Percentiles rank a stretch among this genome's conserved stretches.
phyloP scores from a whole-genome alignment of 495 filamentous ascomycete genomes.

The Penicillium canariense region DNA sequence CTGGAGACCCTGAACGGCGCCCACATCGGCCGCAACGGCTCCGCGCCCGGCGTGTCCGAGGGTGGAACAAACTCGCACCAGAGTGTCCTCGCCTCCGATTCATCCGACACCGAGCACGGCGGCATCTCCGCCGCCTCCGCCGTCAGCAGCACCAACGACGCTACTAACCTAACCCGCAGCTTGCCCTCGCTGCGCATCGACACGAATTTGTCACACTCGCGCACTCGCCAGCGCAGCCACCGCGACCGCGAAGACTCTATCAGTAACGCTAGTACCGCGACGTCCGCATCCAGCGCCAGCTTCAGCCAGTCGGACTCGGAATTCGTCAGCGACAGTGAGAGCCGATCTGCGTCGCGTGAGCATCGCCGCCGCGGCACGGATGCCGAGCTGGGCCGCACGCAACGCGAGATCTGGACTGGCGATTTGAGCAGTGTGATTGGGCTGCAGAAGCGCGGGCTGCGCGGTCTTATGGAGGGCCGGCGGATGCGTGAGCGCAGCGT shows the following conservation, averaged over 20 bases:
- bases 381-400: slow-evolving; percentile 20
- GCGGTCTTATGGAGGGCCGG: slow-evolving; percentile 93
- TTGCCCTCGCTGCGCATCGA: slow-evolving; percentile 46
- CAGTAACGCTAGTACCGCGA: slow-evolving; percentile 44
- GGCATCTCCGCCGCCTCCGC: slow-evolving; percentile 28
- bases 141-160: slow-evolving; percentile 33
- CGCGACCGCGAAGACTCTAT: slow-evolving; percentile 44
- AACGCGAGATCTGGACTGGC: slow-evolving; percentile 72
- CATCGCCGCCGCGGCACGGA: slow-evolving; percentile 38
- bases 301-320: slow-evolving; percentile 46
- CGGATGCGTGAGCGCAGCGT: slow-evolving; percentile 71
- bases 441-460: slow-evolving; percentile 86
- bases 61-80: slow-evolving; percentile 27
- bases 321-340: slow-evolving; percentile 26
- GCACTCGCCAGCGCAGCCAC: slow-evolving; percentile 20
- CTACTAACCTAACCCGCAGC: slow-evolving; percentile 30
- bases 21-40: slow-evolving; percentile 25
- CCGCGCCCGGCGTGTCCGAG: slow-evolving; percentile 15
- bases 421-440: slow-evolving; percentile 93
- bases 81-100: slow-evolving; percentile 38
- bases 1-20: slow-evolving; percentile 44
- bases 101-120: slow-evolving; percentile 48
- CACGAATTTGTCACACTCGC: slow-evolving; percentile 37
- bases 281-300: slow-evolving; percentile 42
- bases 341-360: slow-evolving; percentile 18